phyloP scores from a whole-genome alignment of 176 grass and related monocot species.

The Aegilops tauschii region DNA sequence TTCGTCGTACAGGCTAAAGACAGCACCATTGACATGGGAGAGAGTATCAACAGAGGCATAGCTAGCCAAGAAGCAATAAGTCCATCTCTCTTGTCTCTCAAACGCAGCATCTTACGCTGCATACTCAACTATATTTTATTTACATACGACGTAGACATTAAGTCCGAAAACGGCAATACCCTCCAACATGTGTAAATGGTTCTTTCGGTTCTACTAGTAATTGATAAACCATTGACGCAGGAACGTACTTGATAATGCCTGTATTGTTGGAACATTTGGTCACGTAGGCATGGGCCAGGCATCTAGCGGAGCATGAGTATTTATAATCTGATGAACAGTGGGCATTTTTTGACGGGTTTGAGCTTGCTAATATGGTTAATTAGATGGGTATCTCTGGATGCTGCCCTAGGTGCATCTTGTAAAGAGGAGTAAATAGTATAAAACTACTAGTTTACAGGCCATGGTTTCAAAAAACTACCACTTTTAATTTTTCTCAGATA shows the following conservation, averaged over 20 bases:
- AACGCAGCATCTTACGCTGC: too few species aligned
- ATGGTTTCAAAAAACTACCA: too few species aligned
- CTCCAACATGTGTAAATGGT: background rate
- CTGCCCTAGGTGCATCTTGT: constrained; percentile 22
- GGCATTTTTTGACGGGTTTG: constrained; percentile 13
- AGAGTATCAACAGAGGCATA: constrained; percentile 11
- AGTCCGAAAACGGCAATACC: background rate
- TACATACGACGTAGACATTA: background rate
- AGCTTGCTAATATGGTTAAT: background rate
- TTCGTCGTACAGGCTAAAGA: constrained; percentile 7
- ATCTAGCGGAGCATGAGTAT: constrained; percentile 6
- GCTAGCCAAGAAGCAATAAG: constrained; percentile 27
- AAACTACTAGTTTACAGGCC: too few species aligned
- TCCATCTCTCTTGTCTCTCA: background rate
- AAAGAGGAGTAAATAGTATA: background rate
- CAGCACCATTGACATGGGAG: background rate
- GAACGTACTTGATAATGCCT: background rate
- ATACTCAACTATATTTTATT: too few species aligned
- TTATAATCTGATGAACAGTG: background rate
- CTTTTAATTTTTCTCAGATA: too few species aligned
- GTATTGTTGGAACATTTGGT: background rate
- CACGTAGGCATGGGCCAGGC: background rate
- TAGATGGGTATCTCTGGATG: background rate
- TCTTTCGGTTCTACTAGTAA: background rate
- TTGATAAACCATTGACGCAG: background rate